Evolutionary conservation across 202 grass and related monocot species (phyloP).

Genomic region (Panicum virgatum): DNA sequence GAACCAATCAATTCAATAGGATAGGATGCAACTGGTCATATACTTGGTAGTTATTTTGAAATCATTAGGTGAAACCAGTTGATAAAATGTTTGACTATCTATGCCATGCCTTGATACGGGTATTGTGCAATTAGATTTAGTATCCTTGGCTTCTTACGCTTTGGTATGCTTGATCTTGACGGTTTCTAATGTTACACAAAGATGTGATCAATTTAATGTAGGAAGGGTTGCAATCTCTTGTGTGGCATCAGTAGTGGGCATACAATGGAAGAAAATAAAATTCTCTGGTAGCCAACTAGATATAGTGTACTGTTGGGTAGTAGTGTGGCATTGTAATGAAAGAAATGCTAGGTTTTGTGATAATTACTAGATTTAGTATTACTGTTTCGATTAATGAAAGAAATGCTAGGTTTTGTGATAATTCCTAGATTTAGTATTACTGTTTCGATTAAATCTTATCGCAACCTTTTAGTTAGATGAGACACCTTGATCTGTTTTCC

Average conservation of each 20-base stretch:
- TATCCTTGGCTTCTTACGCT: conserved; percentile 22
- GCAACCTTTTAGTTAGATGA: neutral
- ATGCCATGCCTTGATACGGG: neutral
- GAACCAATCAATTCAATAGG: no score
- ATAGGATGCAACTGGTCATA: neutral
- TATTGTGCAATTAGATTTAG: neutral
- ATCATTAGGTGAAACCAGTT: neutral
- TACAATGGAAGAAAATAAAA: conserved; percentile 11
- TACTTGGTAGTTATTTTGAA: neutral
- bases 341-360: no score
- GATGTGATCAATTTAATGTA: neutral
- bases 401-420: neutral
- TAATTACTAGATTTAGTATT: no score
- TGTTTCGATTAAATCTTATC: neutral
- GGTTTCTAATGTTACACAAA: neutral
- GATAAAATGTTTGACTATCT: conserved; percentile 2
- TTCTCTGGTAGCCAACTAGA: neutral
- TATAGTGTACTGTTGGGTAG: neutral
- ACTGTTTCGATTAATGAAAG: no score
- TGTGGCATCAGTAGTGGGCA: no score
- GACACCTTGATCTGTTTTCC: neutral
- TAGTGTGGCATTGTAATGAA: neutral
- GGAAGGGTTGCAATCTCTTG: neutral
- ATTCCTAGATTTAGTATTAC: neutral
- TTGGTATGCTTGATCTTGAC: neutral